Conservation (phyloP, 1,284 basidiomycete species). For the Pseudozyma pruni region DNA sequence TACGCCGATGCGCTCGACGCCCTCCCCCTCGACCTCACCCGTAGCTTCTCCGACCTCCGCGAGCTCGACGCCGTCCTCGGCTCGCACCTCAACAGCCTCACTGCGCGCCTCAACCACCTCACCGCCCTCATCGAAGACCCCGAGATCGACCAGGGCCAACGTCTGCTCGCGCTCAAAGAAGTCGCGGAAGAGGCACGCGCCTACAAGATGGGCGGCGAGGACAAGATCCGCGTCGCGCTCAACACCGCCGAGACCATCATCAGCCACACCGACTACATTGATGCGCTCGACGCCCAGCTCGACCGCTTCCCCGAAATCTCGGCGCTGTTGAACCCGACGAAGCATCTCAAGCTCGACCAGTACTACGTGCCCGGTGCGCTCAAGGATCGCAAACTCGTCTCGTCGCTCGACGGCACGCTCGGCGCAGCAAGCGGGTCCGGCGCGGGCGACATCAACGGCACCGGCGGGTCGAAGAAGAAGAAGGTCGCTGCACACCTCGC, state of each 20-base stretch:
- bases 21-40: constrained; percentile 91
- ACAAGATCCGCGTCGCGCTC: constrained; percentile 97
- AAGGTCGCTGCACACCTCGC: constrained; percentile 30
- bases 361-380: constrained; percentile 33
- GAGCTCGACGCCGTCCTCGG: constrained; percentile 98
- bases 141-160: constrained; percentile 77
- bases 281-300: constrained; percentile 57
- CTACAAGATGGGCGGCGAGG: constrained; percentile 94
- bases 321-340: constrained; percentile 44
- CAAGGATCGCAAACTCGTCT: constrained; percentile 53
- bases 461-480: constrained; percentile 39
- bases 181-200: constrained; percentile 91
- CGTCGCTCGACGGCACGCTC: constrained; percentile 16
- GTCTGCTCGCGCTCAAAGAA: constrained; percentile 86
- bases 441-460: constrained; percentile 19
- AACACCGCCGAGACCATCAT: constrained; percentile 83
- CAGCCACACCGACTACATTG: constrained; percentile 66
- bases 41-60: constrained; percentile 91
- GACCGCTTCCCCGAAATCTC: constrained; percentile 55
- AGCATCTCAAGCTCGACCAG: constrained; percentile 51
- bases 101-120: constrained; percentile 59
- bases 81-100: constrained; percentile 62
- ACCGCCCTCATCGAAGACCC: constrained; percentile 71
- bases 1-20: constrained; percentile 85
- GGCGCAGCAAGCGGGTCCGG: constrained; percentile 4